Conservation (phyloP, 495 filamentous ascomycete species). For the Hypomontagnella monticulosa region DNA sequence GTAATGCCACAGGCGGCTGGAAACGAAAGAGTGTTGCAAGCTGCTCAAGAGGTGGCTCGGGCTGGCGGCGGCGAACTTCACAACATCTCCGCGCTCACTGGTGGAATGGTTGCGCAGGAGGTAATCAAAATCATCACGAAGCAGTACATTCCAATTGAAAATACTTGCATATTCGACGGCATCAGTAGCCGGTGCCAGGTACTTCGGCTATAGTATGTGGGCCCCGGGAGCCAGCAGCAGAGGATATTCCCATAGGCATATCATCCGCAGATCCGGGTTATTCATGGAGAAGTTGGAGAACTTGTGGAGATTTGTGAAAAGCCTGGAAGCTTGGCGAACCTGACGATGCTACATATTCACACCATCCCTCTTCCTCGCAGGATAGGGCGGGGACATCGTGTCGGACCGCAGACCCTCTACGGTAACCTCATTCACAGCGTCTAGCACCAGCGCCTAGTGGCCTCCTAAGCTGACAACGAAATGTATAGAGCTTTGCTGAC, state of each 20-base stretch:
- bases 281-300: constrained; percentile 47
- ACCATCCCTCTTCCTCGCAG: constrained; percentile 35
- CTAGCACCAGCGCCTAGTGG: constrained; percentile 26
- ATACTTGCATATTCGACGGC: constrained; percentile 93
- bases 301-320: constrained; percentile 39
- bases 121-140: constrained; percentile 94
- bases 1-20: constrained; percentile 56
- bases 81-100: constrained; percentile 89
- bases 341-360: constrained; percentile 46
- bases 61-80: constrained; percentile 89
- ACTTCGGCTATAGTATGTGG: constrained; percentile 57
- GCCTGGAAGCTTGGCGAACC: constrained; percentile 44
- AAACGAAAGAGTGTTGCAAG: constrained; percentile 59
- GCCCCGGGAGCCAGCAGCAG: constrained; percentile 23
- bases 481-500: constrained; percentile 24
- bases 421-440: constrained; percentile 32
- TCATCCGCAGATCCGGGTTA: constrained; percentile 57
- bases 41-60: constrained; percentile 73
- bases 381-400: constrained; percentile 34
- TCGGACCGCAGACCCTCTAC: constrained; percentile 49
- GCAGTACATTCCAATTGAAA: constrained; percentile 95
- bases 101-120: constrained; percentile 95
- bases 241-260: constrained; percentile 44
- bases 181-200: constrained; percentile 81
- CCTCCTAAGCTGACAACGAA: constrained; percentile 16